Percentiles rank a stretch among this genome's conserved stretches.
Conservation (phyloP, 2,329 filamentous ascomycete species). For the Chrysosporium keratinophilum region DNA sequence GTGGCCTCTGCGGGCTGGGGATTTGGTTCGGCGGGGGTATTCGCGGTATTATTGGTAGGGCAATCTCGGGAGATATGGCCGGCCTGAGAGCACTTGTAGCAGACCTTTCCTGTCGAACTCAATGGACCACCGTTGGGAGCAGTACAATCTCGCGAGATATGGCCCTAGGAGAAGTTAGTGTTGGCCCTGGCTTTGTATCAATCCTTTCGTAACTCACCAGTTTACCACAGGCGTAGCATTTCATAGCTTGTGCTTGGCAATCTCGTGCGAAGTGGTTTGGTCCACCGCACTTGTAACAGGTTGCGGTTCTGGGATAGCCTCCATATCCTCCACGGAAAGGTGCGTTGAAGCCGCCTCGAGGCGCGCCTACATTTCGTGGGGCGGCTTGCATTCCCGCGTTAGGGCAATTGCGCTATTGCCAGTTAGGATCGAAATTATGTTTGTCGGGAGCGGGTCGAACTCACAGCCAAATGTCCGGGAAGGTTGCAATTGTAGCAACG, state of each 20-base stretch:
- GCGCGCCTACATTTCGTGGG: constrained; percentile 53
- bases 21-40: constrained; percentile 25
- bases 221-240: constrained; percentile 96
- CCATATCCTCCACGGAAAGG: constrained; percentile 63
- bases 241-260: constrained; percentile 97
- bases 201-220: constrained; percentile 39
- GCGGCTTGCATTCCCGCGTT: constrained; percentile 41
- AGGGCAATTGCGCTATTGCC: constrained; percentile 26
- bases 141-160: constrained; percentile 91
- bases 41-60: constrained; percentile 58
- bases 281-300: constrained; percentile 62
- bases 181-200: background rate
- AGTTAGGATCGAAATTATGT: background rate
- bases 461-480: constrained; percentile 79
- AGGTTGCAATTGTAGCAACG: constrained; percentile 97
- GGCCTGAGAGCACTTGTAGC: constrained; percentile 92
- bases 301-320: constrained; percentile 42
- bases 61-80: constrained; percentile 96
- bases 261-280: constrained; percentile 98
- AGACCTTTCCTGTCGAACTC: constrained; percentile 94
- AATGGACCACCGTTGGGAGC: constrained; percentile 91
- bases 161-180: constrained; percentile 41
- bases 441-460: constrained; percentile 26
- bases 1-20: constrained; percentile 14
- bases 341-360: constrained; percentile 55